Evolutionary conservation across 805 yeast species (phyloP).

Genomic region (Yamadazyma scolyti): DNA sequence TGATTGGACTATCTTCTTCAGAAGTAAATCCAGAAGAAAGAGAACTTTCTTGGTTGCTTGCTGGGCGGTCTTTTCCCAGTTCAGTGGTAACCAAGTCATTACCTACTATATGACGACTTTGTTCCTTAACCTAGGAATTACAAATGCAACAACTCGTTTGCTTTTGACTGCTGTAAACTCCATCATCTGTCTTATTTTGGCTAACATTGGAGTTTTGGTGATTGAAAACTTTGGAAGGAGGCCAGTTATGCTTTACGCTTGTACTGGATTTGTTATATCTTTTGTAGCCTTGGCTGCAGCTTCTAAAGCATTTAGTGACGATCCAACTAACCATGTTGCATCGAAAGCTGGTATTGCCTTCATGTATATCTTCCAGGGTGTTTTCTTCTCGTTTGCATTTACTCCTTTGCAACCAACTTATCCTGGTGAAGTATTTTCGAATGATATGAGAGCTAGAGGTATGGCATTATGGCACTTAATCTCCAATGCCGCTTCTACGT

Average conservation of each 20-base stretch:
- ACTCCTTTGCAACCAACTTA: conserved; percentile 34
- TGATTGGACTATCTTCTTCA: conserved; percentile 7
- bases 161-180: conserved; percentile 15
- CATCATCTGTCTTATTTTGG: conserved; percentile 8
- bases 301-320: conserved; percentile 9
- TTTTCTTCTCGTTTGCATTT: conserved; percentile 24
- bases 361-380: conserved; percentile 18
- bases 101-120: conserved; percentile 47
- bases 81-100: conserved; percentile 46
- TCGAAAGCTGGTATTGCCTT: conserved; percentile 19
- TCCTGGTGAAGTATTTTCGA: conserved; percentile 23
- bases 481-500: conserved; percentile 20
- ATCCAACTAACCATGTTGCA: conserved; percentile 11
- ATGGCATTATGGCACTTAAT: conserved; percentile 18
- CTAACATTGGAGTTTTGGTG: conserved; percentile 12
- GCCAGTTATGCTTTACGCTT: conserved; percentile 15
- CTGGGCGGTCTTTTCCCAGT: conserved; percentile 36
- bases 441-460: conserved; percentile 22
- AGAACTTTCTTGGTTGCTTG: conserved; percentile 12
- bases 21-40: conserved; percentile 8
- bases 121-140: conserved; percentile 46
- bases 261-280: conserved; percentile 12
- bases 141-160: conserved; percentile 15
- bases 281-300: conserved; percentile 16
- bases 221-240: conserved; percentile 21